Evolutionary conservation across 1,284 basidiomycete species (phyloP), one percentile per base, ranked within the genome.

Genomic region (Macrocystidia cucumis): DNA sequence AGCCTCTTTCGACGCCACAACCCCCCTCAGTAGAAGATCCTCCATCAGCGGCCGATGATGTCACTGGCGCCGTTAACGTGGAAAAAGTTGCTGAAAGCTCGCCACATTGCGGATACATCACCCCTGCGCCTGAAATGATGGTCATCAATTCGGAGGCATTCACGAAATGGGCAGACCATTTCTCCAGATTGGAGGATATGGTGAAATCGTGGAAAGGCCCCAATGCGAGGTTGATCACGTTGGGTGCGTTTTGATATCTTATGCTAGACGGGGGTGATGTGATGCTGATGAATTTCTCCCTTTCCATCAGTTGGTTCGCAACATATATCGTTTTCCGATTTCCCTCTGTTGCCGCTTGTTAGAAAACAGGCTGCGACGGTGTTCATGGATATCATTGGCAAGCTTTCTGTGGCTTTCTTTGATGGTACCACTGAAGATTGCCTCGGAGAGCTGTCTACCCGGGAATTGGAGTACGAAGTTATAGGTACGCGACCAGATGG

Each of bases 121-220:
- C 24, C 43, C 23, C 28, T 4, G 32, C 37, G 36, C 69, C 73
- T 28, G 48, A 56, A 47, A 46, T 76, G 62, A 48, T 80, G 27
- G 72, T 86, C 6, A 73, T 89, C 47, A 86, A 85, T 50, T 82
- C 82, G 20, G 74, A 85, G 47, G 63, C 56, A 0, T 89, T 87
- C 47, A 85, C 83, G 1, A 59, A 84, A 5, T 87, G 84, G 84
- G 69, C 69, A 32, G 66, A 68, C 29, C 81, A 88, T 50, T 87
- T 83, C 49, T 52, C 60, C n/a, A 60, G 70, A 13, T 54, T 86
- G 33, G 44, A 65, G 44, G 60, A 64, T 16, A 54, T 80, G 17
- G 61, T 78, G 4, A 55, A 58, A 29, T 55, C 54, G 8, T 84
- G 81, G 80, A 60, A 63, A 29, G 60, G 62, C 4, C 48, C 62